Evolutionary conservation across 495 filamentous ascomycete genomes (phyloP).

Genomic region (Chaetomium fimeti): DNA sequence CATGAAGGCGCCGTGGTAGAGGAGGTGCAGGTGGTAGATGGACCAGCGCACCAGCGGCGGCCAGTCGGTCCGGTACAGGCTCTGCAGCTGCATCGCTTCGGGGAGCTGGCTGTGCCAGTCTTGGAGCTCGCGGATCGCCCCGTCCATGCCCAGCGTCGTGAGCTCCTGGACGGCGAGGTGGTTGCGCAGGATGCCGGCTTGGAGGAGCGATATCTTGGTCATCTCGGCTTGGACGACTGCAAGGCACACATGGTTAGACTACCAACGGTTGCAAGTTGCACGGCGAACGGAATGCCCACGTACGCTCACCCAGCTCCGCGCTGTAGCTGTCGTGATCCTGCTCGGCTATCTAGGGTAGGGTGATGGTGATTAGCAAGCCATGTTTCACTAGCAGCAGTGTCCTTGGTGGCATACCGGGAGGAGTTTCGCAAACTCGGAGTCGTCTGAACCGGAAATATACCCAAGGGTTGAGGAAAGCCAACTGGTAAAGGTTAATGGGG

Average conservation of each 20-base stretch:
- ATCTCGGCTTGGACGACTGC: constrained; percentile 36
- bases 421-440: constrained; percentile 25
- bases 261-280: not conserved
- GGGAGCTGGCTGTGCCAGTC: constrained; percentile 33
- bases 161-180: constrained; percentile 33
- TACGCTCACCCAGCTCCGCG: constrained; percentile 27
- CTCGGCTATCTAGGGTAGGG: constrained; percentile 22
- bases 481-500: constrained; percentile 15
- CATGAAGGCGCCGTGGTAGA: constrained; percentile 38
- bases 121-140: constrained; percentile 27
- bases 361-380: not conserved
- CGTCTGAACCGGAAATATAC: constrained; percentile 32
- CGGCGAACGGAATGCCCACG: not conserved
- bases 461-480: constrained; percentile 39
- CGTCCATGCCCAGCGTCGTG: constrained; percentile 23
- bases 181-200: constrained; percentile 33
- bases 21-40: constrained; percentile 35
- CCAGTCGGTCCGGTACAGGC: constrained; percentile 16
- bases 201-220: constrained; percentile 35
- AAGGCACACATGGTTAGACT: not conserved
- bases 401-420: constrained; percentile 22
- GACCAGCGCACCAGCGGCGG: constrained; percentile 27
- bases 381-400: not conserved
- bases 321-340: constrained; percentile 23
- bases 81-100: constrained; percentile 20